Conservation (phyloP, 2,329 filamentous ascomycete genomes). For the Talaromyces rugulosus region DNA sequence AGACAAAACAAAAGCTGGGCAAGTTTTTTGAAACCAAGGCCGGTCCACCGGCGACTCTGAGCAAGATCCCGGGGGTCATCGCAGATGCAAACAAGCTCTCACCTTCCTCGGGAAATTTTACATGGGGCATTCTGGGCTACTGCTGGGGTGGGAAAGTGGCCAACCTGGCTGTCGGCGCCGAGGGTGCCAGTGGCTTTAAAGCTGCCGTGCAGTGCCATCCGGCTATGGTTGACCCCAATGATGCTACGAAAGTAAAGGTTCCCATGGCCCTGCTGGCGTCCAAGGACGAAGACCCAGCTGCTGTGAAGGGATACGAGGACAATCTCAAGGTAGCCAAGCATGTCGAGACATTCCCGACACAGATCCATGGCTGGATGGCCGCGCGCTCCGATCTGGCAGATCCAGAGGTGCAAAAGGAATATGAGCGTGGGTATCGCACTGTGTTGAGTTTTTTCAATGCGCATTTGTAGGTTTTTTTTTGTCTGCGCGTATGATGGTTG, state of each 20-base stretch:
- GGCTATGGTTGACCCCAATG: slow-evolving; percentile 57
- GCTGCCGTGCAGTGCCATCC: slow-evolving; percentile 55
- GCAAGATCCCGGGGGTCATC: slow-evolving; percentile 53
- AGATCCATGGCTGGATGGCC: slow-evolving; percentile 47
- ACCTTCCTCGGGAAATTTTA: slow-evolving; percentile 35
- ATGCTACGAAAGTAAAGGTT: slow-evolving; percentile 53
- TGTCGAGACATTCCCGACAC: slow-evolving; percentile 41
- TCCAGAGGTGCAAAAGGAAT: slow-evolving; percentile 37
- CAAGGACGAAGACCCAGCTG: slow-evolving; percentile 53
- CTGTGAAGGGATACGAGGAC: slow-evolving; percentile 35
- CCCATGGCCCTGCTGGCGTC: slow-evolving; percentile 56
- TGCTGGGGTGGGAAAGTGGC: slow-evolving; percentile 60
- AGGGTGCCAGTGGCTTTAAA: slow-evolving; percentile 52
- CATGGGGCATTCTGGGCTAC: slow-evolving; percentile 58
- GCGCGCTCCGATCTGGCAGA: slow-evolving; percentile 38
- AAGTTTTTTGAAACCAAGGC: slow-evolving; percentile 56
- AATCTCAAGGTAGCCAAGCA: slow-evolving; percentile 37
- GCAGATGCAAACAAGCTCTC: slow-evolving; percentile 47
- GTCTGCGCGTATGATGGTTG: background rate
- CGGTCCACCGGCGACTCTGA: slow-evolving; percentile 54
- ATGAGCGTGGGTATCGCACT: slow-evolving; percentile 41
- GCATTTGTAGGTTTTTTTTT: slow-evolving; percentile 27
- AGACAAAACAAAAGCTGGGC: slow-evolving; percentile 57
- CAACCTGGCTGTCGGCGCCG: slow-evolving; percentile 48
- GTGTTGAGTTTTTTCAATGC: slow-evolving; percentile 38